These are phyloP conservation scores for Zopfia rhizophila DNA, from an alignment of 2,329 filamentous ascomycete species.

Conservation along the genomic window DNA sequence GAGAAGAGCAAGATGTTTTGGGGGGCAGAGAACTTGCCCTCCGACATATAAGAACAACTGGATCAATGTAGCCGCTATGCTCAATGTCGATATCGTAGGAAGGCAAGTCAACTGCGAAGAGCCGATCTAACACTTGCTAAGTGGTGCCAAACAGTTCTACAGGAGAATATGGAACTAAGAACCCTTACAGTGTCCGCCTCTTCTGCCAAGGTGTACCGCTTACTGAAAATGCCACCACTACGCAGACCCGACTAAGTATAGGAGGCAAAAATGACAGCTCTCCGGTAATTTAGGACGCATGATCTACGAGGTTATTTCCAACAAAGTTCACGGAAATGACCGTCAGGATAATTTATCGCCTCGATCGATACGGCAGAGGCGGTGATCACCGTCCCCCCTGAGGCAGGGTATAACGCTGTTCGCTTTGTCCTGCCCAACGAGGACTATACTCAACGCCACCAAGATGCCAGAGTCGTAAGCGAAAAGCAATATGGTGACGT, in stretches of 20 bases:
- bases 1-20: conserved; percentile 65
- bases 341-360: conserved; percentile 63
- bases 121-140: not conserved
- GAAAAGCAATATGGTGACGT: conserved; percentile 65
- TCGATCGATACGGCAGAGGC: conserved; percentile 65
- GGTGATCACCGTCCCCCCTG: conserved; percentile 64
- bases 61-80: conserved; percentile 64
- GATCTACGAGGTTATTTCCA: conserved; percentile 63
- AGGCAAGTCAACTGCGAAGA: conserved; percentile 19
- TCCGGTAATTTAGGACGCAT: conserved; percentile 64
- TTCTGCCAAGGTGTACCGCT: conserved; percentile 61
- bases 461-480: conserved; percentile 59
- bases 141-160: conserved; percentile 43
- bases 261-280: conserved; percentile 63
- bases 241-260: conserved; percentile 48
- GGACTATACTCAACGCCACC: conserved; percentile 66
- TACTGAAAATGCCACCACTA: conserved; percentile 52
- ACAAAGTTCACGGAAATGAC: conserved; percentile 62
- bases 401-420: conserved; percentile 61
- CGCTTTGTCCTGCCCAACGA: conserved; percentile 67
- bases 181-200: conserved; percentile 62
- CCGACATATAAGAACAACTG: conserved; percentile 60
- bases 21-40: conserved; percentile 61
- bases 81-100: conserved; percentile 66
- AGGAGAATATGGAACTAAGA: conserved; percentile 53